A percentile compares a stretch with the other conserved stretches of the same genome.
Conservation (phyloP, 352 stramenopile species). For the Globisporangium cylindrosporum region DNA sequence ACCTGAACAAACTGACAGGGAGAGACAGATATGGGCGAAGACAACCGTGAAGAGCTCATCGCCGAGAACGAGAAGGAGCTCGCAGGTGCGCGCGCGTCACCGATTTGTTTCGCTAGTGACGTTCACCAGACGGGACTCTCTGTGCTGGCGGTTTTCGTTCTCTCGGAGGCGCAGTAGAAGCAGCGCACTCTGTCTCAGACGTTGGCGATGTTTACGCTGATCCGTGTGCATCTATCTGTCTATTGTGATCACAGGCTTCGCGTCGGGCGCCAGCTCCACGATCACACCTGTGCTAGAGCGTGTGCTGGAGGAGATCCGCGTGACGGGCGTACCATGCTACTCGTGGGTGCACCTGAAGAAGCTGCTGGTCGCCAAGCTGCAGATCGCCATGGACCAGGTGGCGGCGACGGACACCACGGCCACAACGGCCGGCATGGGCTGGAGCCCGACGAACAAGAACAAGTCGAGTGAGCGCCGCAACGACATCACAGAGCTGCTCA, state of each 20-base stretch:
- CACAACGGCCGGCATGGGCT: slow-evolving; percentile 30
- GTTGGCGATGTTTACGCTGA: background rate
- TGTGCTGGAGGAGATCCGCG: slow-evolving; percentile 66
- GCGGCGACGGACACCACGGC: slow-evolving; percentile 37
- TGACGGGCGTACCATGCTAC: slow-evolving; percentile 70
- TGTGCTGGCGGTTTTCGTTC: background rate
- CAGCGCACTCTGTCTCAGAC: background rate
- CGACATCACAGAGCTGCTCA: slow-evolving; percentile 54
- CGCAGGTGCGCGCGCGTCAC: slow-evolving; percentile 29
- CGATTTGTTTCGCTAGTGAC: background rate
- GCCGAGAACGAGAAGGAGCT: slow-evolving; percentile 69
- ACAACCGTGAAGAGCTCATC: slow-evolving; percentile 44
- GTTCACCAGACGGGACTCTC: background rate
- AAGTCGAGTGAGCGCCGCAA: slow-evolving; percentile 47
- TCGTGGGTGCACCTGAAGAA: slow-evolving; percentile 68
- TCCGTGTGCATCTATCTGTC: background rate
- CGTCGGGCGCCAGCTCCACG: slow-evolving; percentile 34
- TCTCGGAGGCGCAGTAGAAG: background rate
- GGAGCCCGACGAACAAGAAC: slow-evolving; percentile 50
- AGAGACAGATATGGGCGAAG: slow-evolving; percentile 4
- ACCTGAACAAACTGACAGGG: background rate
- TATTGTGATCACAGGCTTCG: slow-evolving; percentile 38
- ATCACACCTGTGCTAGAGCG: slow-evolving; percentile 52
- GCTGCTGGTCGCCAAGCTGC: slow-evolving; percentile 55
- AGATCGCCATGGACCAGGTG: slow-evolving; percentile 54